phyloP scores from a whole-genome alignment of 176 grass and related monocot genomes.

The Hyparrhenia diplandra region DNA sequence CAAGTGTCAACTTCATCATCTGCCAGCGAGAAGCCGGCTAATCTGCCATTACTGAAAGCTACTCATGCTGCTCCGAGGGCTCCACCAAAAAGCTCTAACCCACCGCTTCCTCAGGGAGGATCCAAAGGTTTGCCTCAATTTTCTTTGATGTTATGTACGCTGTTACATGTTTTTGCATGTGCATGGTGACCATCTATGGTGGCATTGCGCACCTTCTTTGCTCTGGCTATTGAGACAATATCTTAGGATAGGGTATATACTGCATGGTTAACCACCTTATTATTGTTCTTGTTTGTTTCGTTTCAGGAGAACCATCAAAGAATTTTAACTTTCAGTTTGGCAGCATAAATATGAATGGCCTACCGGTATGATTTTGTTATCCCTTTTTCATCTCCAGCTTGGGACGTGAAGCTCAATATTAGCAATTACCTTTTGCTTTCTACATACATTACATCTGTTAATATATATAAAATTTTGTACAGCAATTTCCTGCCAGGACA shows the following conservation, averaged over 20 bases:
- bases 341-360: constrained; percentile 70
- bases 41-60: constrained; percentile 39
- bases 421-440: neutral
- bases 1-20: neutral
- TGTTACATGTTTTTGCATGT: neutral
- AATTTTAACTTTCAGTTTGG: constrained; percentile 82
- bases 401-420: neutral
- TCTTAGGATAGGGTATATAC: neutral
- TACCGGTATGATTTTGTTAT: constrained; percentile 52
- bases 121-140: constrained; percentile 23
- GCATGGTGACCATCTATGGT: neutral
- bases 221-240: neutral
- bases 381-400: constrained; percentile 19
- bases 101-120: constrained; percentile 34
- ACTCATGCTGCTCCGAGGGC: constrained; percentile 45
- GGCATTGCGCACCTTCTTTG: neutral
- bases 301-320: constrained; percentile 60
- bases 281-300: constrained; percentile 12
- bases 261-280: constrained; percentile 6
- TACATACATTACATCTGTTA: neutral
- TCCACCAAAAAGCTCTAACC: constrained; percentile 36
- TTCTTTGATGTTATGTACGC: neutral
- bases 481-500: constrained; percentile 92
- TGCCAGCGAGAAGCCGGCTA: constrained; percentile 30
- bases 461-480: neutral